Conservation (phyloP, 1,284 basidiomycete species). For the Fistulina hepatica region DNA sequence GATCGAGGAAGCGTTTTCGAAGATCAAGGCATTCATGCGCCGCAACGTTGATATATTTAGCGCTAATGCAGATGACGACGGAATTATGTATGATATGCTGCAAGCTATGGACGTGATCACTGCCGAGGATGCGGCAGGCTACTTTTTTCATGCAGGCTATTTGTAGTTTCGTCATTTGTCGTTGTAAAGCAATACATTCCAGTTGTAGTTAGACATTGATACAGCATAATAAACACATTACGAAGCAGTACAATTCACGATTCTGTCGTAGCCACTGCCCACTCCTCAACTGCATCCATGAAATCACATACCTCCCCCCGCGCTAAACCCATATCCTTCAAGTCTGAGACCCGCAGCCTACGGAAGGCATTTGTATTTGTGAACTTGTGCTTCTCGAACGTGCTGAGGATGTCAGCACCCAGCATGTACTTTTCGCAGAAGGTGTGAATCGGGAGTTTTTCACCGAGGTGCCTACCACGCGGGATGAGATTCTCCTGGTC, state of each 20-base stretch:
- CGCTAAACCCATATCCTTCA: conserved; percentile 13
- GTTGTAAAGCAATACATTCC: background rate
- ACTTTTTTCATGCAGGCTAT: conserved; percentile 19
- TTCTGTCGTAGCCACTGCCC: conserved; percentile 2
- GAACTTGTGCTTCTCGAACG: conserved; percentile 7
- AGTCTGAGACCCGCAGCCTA: conserved; percentile 7
- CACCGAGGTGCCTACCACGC: background rate
- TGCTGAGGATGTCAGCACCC: background rate
- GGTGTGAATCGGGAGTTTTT: background rate
- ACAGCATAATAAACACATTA: background rate
- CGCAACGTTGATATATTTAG: conserved; percentile 9
- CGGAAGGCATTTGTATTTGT: conserved; percentile 6
- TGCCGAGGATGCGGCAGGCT: conserved; percentile 15
- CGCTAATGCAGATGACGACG: conserved; percentile 5
- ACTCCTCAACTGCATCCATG: conserved; percentile 11
- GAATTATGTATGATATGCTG: conserved; percentile 16
- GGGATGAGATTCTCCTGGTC: background rate
- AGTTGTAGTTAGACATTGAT: background rate
- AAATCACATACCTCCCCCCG: conserved; percentile 12
- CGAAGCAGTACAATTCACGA: background rate
- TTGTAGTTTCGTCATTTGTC: conserved; percentile 10
- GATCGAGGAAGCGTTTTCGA: conserved; percentile 13
- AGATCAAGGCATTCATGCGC: conserved; percentile 13
- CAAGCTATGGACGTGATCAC: conserved; percentile 16
- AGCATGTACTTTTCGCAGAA: background rate